These are phyloP conservation scores for Blastocystis hominis DNA, from an alignment of 352 stramenopile genomes.

Conservation along the genomic window DNA sequence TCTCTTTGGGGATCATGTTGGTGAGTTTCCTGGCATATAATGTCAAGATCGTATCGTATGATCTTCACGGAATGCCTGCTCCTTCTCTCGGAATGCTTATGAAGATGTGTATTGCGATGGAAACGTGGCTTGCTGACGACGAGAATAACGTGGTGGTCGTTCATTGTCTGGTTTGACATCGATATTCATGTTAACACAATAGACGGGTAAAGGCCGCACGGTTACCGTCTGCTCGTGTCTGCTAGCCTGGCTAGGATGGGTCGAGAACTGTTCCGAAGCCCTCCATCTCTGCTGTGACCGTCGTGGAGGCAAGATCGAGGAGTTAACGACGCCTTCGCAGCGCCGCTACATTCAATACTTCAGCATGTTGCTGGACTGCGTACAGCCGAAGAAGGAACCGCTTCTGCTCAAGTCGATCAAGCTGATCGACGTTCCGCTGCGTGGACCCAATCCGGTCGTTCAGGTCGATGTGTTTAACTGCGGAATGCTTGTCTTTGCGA, in stretches of 20 bases:
- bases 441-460: not conserved
- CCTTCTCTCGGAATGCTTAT: conserved; percentile 48
- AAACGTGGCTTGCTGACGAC: not conserved
- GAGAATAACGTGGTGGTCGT: conserved; percentile 29
- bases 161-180: conserved; percentile 6
- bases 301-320: conserved; percentile 7
- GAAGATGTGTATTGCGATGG: conserved; percentile 53
- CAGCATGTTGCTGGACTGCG: conserved; percentile 31
- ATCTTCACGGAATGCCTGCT: conserved; percentile 30
- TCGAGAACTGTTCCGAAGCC: conserved; percentile 7
- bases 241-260: conserved; percentile 29
- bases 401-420: not conserved
- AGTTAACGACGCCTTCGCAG: conserved; percentile 35
- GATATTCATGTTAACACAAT: not conserved
- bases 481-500: conserved; percentile 27
- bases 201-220: conserved; percentile 54
- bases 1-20: conserved; percentile 30
- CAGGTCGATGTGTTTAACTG: conserved; percentile 46
- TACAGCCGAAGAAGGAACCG: not conserved
- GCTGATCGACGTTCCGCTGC: not conserved
- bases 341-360: conserved; percentile 54
- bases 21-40: not conserved
- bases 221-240: conserved; percentile 48
- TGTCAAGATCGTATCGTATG: conserved; percentile 28
- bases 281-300: conserved; percentile 38